A percentile compares a stretch with the other conserved stretches of the same genome.
Conservation (phyloP, 1,284 basidiomycete species). For the Gymnopus androsaceus region DNA sequence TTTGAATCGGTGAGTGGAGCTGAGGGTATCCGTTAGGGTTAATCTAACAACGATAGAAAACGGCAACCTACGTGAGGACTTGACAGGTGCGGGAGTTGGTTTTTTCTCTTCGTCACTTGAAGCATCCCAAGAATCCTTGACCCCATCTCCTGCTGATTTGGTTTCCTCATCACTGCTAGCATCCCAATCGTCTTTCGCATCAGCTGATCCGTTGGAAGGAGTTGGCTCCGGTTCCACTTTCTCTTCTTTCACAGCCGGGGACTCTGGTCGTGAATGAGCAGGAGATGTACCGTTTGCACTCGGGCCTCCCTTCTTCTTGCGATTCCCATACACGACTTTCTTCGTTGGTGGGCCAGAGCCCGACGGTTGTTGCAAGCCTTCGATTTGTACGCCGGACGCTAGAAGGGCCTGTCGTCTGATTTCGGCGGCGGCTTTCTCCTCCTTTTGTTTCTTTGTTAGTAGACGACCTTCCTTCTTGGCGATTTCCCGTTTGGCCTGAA, state of each 20-base stretch:
- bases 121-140: constrained; percentile 88
- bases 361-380: constrained; percentile 73
- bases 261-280: constrained; percentile 52
- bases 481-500: constrained; percentile 78
- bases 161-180: constrained; percentile 60
- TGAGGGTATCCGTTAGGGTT: not conserved
- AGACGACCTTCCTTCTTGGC: constrained; percentile 90
- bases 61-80: constrained; percentile 2
- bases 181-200: constrained; percentile 85
- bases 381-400: constrained; percentile 87
- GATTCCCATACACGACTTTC: constrained; percentile 79
- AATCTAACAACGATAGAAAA: not conserved
- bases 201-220: constrained; percentile 16
- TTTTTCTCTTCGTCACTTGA: constrained; percentile 62
- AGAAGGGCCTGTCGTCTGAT: constrained; percentile 90
- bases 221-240: constrained; percentile 27
- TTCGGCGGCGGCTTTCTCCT: constrained; percentile 90
- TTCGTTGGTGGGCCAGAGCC: constrained; percentile 49
- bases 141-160: constrained; percentile 31
- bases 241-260: constrained; percentile 36
- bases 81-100: not conserved
- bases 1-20: not conserved
- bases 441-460: constrained; percentile 95
- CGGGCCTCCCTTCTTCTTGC: constrained; percentile 80
- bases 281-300: constrained; percentile 49